phyloP scores from a whole-genome alignment of 768 basidiomycete species.

The Peribolospora baueri region DNA sequence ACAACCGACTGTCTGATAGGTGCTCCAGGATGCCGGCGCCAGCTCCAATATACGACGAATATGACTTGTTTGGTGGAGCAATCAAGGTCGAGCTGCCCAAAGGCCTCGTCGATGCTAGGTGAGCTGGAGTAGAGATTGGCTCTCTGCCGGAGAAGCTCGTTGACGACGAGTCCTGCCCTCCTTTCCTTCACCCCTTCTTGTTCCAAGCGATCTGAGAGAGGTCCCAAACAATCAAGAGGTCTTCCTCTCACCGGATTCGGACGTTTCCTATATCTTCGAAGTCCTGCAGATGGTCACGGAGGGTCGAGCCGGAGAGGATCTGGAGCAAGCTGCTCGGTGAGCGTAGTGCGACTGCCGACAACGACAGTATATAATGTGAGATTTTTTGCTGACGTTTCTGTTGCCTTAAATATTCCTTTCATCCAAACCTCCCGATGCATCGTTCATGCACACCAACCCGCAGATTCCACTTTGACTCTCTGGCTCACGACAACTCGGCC shows the following conservation, averaged over 20 bases:
- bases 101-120: constrained; percentile 65
- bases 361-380: too few species aligned
- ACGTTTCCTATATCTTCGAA: constrained; percentile 58
- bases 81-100: constrained; percentile 37
- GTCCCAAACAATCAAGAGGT: constrained; percentile 91
- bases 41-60: constrained; percentile 11
- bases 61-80: constrained; percentile 61
- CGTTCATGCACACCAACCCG: not conserved
- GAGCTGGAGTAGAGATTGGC: constrained; percentile 16
- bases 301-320: constrained; percentile 24
- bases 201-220: constrained; percentile 40
- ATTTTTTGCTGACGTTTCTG: not conserved
- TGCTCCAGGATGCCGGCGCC: constrained; percentile 10
- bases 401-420: constrained; percentile 1
- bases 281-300: constrained; percentile 44
- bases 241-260: constrained; percentile 44
- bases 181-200: not conserved
- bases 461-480: constrained; percentile 73
- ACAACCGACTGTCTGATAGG: not conserved
- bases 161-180: not conserved
- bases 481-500: constrained; percentile 78
- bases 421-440: not conserved
- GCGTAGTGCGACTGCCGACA: constrained; percentile 8
- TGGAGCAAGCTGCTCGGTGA: constrained; percentile 45
- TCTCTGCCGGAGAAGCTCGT: constrained; percentile 1